phyloP scores from a whole-genome alignment of 139 green algal species.

The Axilococcus clingmanii region DNA sequence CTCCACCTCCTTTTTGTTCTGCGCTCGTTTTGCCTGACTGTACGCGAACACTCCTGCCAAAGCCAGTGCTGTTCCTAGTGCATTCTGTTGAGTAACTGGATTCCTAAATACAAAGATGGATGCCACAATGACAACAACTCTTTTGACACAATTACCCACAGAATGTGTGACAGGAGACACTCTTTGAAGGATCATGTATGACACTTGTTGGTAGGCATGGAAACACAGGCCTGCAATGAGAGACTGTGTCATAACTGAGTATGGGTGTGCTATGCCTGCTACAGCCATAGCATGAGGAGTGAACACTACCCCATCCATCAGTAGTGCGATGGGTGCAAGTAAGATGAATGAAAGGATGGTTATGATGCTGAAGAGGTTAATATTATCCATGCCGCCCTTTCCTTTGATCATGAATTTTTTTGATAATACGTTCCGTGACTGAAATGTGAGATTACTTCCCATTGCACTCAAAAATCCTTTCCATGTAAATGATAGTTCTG shows the following conservation, averaged over 20 bases:
- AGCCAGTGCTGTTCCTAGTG: conserved; percentile 65
- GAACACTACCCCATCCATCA: conserved; percentile 59
- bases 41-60: conserved; percentile 88
- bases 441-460: conserved; percentile 93
- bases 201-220: conserved; percentile 89
- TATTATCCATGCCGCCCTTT: conserved; percentile 70
- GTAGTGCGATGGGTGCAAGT: conserved; percentile 57
- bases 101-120: conserved; percentile 88
- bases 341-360: conserved; percentile 85
- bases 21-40: conserved; percentile 68
- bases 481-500: conserved; percentile 65
- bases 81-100: conserved; percentile 55
- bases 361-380: conserved; percentile 92
- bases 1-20: conserved; percentile 12
- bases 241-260: conserved; percentile 31
- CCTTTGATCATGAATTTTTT: conserved; percentile 95
- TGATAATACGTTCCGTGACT: conserved; percentile 91
- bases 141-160: conserved; percentile 98
- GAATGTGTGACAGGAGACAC: conserved; percentile 96
- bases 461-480: conserved; percentile 78
- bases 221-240: conserved; percentile 78
- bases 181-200: conserved; percentile 80
- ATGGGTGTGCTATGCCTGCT: conserved; percentile 41
- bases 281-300: conserved; percentile 38
- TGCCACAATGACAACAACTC: conserved; percentile 91